Base-by-base conservation (phyloP, 2,329 filamentous ascomycete genomes). In the Fusarium sp. region DNA sequence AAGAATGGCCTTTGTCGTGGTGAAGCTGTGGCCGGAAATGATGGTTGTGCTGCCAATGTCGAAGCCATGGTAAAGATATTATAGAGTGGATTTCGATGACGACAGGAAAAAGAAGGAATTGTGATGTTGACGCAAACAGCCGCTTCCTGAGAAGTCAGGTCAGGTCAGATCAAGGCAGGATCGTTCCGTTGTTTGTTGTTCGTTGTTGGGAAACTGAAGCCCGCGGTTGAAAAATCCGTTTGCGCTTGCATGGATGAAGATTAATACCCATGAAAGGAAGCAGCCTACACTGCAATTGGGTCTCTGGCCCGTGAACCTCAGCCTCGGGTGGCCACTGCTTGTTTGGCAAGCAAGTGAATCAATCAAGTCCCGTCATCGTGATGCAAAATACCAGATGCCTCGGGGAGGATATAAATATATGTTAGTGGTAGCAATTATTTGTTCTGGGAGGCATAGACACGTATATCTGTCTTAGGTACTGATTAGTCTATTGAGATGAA, bases 301-400 rank as follows among this genome's bases (percentile, higher is more conserved):
- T 54, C 26, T 53, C 48, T 56, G 55, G 51, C 51, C 65, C 41
- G 56, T 58, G 65, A 69, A 68, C 60, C 65, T 47, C 35, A 54
- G 51, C 64, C 44, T 48, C 39, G 33, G 58, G 61, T 68, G 61
- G 65, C 46, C 65, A 62, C 61, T 67, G 48, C 44, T 24, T 62
- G 48, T 55, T 46, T 45, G n/a, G 39, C 47, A 45, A 19, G 22
- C 14, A 32, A 37, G 14, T 62, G 39, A 39, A 43, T 39, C 17
- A 14, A 24, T 20, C 28, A 52, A 28, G 13, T 24, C 28, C 17
- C 19, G 35, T 6, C 30, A n/a, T 57, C 45, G 26, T 35, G 52
- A 64, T 59, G 40, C n/a, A 44, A 39, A 33, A 15, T 33, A 15
- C 14, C 13, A 39, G 14, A 15, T 33, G 7, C 14, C 13, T 33